Percentiles rank a stretch among this genome's conserved stretches.
These are phyloP conservation scores for Apiospora aurea DNA, from an alignment of 2,329 filamentous ascomycete species.

Conservation along the genomic window DNA sequence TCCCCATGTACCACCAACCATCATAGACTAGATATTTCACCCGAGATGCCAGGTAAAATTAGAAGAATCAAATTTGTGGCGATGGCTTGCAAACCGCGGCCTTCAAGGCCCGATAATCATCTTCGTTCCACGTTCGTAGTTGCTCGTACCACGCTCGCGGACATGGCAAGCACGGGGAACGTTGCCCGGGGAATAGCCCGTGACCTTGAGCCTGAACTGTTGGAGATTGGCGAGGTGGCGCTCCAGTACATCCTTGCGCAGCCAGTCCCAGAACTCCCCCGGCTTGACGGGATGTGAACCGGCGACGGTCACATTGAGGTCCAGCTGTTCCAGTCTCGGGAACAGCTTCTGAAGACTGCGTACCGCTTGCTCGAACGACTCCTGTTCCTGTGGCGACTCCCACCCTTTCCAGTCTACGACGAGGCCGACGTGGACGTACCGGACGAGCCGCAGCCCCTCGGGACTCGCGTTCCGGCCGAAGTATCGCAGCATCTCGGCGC, in stretches of 20 bases:
- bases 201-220: slow-evolving; percentile 31
- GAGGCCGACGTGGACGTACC: slow-evolving; percentile 30
- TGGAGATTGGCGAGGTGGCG: slow-evolving; percentile 30
- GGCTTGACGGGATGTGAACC: slow-evolving; percentile 31
- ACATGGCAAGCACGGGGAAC: neutral
- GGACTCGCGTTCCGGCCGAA: slow-evolving; percentile 34
- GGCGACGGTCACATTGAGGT: slow-evolving; percentile 30
- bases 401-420: slow-evolving; percentile 25
- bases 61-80: neutral
- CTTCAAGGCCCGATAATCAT: slow-evolving; percentile 14
- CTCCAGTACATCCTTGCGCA: slow-evolving; percentile 29
- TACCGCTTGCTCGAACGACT: slow-evolving; percentile 24
- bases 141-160: too few species aligned
- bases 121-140: neutral
- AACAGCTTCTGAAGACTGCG: slow-evolving; percentile 25
- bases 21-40: slow-evolving; percentile 6
- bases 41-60: neutral
- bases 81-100: neutral
- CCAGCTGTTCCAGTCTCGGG: slow-evolving; percentile 30
- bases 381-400: slow-evolving; percentile 25
- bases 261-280: slow-evolving; percentile 31
- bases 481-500: slow-evolving; percentile 31
- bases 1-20: slow-evolving; percentile 9
- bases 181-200: slow-evolving; percentile 19
- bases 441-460: slow-evolving; percentile 30